phyloP scores from a whole-genome alignment of 768 basidiomycete genomes.

The Suillus discolor region DNA sequence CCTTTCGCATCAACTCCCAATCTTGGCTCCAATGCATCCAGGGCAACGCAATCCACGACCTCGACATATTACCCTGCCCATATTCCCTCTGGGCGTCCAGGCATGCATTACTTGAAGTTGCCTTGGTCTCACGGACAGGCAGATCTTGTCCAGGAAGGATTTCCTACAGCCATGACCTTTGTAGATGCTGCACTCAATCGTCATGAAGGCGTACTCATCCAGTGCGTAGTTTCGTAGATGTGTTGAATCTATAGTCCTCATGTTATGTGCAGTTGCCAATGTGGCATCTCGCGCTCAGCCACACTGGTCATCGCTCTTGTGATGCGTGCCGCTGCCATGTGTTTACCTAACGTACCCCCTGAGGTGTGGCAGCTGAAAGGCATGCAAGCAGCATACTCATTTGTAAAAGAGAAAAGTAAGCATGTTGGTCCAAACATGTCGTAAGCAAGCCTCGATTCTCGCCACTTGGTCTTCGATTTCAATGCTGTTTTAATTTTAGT shows the following conservation, averaged over 20 bases:
- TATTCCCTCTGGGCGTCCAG: conserved; percentile 67
- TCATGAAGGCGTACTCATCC: conserved; percentile 80
- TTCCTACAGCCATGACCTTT: conserved; percentile 79
- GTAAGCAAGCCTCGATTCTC: conserved; percentile 51
- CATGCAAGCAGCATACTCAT: conserved; percentile 89
- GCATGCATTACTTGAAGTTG: conserved; percentile 86
- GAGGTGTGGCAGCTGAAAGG: conserved; percentile 80
- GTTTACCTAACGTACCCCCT: conserved; percentile 64
- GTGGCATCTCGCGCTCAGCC: conserved; percentile 90
- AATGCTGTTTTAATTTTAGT: conserved; percentile 41
- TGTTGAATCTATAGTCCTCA: conserved; percentile 19
- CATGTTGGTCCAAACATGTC: conserved; percentile 94
- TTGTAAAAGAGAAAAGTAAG: conserved; percentile 86
- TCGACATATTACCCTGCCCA: conserved; percentile 71
- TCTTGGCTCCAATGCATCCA: conserved; percentile 36
- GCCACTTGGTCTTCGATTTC: conserved; percentile 24
- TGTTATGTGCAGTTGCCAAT: conserved; percentile 72
- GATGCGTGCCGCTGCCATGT: conserved; percentile 86
- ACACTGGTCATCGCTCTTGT: conserved; percentile 90
- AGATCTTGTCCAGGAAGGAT: conserved; percentile 79
- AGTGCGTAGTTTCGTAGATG: conserved; percentile 55
- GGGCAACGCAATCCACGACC: conserved; percentile 37
- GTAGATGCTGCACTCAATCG: conserved; percentile 75
- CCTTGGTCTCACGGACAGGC: conserved; percentile 95
- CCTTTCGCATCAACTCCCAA: conserved; percentile 71